Conservation (phyloP, 2,329 filamentous ascomycete genomes). For the Fusarium denticulatum region DNA sequence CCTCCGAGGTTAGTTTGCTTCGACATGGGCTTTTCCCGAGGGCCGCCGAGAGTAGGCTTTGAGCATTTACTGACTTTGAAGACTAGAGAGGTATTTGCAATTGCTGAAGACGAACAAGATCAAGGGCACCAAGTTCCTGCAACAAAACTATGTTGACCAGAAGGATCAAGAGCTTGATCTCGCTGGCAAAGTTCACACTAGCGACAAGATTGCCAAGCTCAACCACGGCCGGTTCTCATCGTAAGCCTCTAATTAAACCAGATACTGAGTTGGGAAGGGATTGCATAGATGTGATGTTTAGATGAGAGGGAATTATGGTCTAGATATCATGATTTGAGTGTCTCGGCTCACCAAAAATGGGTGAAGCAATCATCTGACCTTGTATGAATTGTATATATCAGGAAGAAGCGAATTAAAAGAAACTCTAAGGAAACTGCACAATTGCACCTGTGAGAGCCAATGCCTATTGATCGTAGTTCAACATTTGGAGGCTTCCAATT, state of each 20-base stretch:
- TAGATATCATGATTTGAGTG: slow-evolving; percentile 33
- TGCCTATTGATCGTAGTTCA: background rate
- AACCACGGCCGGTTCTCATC: slow-evolving; percentile 49
- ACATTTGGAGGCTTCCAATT: background rate
- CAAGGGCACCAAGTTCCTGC: slow-evolving; percentile 81
- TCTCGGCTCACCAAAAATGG: slow-evolving; percentile 28
- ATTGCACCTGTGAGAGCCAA: background rate
- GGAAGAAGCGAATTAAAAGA: slow-evolving; percentile 43
- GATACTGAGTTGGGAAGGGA: slow-evolving; percentile 4
- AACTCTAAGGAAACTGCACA: slow-evolving; percentile 7
- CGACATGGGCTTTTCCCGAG: background rate
- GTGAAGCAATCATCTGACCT: slow-evolving; percentile 36
- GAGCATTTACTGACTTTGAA: slow-evolving; percentile 21
- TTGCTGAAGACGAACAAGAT: slow-evolving; percentile 80
- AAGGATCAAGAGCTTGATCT: slow-evolving; percentile 53
- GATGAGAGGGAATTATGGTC: slow-evolving; percentile 33
- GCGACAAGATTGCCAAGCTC: slow-evolving; percentile 53
- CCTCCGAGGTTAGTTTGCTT: slow-evolving; percentile 74
- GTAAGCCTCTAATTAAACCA: slow-evolving; percentile 26
- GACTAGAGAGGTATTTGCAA: slow-evolving; percentile 79
- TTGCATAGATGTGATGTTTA: slow-evolving; percentile 27
- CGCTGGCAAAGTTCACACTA: slow-evolving; percentile 52
- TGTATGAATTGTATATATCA: slow-evolving; percentile 51
- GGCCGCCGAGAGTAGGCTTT: background rate
- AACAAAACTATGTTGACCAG: slow-evolving; percentile 78